Evolutionary conservation across 345 rosid species (phyloP).

Genomic region (Linum trigynum): DNA sequence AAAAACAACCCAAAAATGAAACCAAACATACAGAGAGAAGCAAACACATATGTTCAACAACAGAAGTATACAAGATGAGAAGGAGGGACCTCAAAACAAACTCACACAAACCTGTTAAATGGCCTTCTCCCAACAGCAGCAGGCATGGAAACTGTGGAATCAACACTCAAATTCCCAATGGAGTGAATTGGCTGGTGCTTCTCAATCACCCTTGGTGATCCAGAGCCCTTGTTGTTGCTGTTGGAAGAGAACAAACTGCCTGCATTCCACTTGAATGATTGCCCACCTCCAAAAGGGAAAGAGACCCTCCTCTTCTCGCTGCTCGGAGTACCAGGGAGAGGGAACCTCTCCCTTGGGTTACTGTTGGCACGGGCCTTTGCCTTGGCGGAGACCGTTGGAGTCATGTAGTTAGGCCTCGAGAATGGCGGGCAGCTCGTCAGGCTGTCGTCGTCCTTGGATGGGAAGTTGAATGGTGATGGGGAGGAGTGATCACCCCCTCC

Average conservation of each 20-base stretch:
- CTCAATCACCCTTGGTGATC: slow-evolving; percentile 21
- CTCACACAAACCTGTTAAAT: slow-evolving; percentile 95
- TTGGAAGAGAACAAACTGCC: slow-evolving; percentile 46
- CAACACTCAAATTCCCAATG: slow-evolving; percentile 34
- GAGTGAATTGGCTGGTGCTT: slow-evolving; percentile 10
- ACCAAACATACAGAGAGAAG: no score
- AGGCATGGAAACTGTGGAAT: slow-evolving; percentile 83
- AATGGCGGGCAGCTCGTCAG: slow-evolving; percentile 86
- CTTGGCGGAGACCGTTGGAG: slow-evolving; percentile 68
- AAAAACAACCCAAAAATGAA: no score
- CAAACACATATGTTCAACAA: no score
- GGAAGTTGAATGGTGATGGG: slow-evolving; percentile 39
- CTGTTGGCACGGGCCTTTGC: slow-evolving; percentile 72
- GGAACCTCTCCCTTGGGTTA: slow-evolving; percentile 52
- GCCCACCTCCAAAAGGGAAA: slow-evolving; percentile 54
- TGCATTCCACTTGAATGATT: slow-evolving; percentile 68
- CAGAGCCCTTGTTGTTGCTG: slow-evolving; percentile 30
- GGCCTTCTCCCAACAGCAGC: slow-evolving; percentile 62
- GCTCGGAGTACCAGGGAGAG: slow-evolving; percentile 40
- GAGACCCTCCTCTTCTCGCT: slow-evolving; percentile 72
- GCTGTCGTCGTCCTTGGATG: slow-evolving; percentile 84
- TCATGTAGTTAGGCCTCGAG: slow-evolving; percentile 85
- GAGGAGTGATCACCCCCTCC: slow-evolving; percentile 22
- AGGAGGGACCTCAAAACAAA: no score
- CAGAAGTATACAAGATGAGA: no score